Evolutionary conservation across 2,329 filamentous ascomycete genomes (phyloP), one percentile per base, ranked within the genome.

Genomic region (Clarireedia sp.): DNA sequence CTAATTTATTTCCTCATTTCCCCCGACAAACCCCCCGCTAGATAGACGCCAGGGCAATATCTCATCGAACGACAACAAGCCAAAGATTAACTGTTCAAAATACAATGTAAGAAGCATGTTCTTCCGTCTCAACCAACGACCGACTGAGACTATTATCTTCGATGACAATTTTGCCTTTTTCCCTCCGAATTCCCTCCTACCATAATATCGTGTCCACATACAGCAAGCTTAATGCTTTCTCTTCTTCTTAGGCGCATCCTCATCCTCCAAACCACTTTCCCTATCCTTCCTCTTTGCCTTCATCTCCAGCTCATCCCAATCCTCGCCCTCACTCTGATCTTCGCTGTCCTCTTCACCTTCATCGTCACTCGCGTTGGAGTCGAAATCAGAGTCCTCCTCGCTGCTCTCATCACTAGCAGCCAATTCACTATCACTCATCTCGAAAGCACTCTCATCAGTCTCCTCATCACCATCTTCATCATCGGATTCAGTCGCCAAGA

Each of bases 291-390:
- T 90, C 75, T 85, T 89, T 3, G 86, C 91, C 77, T 96, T 96
- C 72, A 86, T 85, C 75, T 96, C 92, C 57, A 96, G 70, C 71
- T 95, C 90, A 69, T 97, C 91, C 92, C 92, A 96, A 67, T 95
- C 89, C 69, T 96, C 87, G 48, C 87, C 87, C 61, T 84, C 88
- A 12, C 89, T 87, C 6, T 91, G 88, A 3, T 82, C 80, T 19
- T 87, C 87, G 48, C 79, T 80, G 46, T 72, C 83, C 55, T 89
- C 88, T 12, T 92, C 90, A 60, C 83, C 87, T 29, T 90, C 92
- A 60, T 92, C 88, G 2, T 86, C 88, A 21, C 82, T 87, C 1
- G 86, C 88, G 66, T 96, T 91, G 67, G 92, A 92, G 66, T 95
- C 91, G 68, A 94, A 97, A 59, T 97, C 91, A 19, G 87, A 94